A percentile compares a stretch with the other conserved stretches of the same genome.
Evolutionary conservation across 345 rosid genomes (phyloP).

Genomic region (Firmiana major): DNA sequence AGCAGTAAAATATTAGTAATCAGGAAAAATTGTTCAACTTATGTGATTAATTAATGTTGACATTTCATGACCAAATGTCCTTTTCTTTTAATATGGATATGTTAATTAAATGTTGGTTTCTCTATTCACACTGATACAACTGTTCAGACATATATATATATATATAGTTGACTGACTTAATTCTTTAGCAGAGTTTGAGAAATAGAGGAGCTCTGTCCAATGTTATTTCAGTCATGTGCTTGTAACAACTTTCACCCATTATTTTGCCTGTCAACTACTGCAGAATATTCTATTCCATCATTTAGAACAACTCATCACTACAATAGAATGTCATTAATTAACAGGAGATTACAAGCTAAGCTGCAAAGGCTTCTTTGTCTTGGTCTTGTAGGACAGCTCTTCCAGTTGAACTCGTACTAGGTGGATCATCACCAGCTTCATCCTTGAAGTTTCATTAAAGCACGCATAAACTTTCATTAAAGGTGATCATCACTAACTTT

Average conservation of each 20-base stretch:
- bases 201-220: neutral
- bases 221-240: neutral
- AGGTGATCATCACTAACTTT: no score
- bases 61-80: no score
- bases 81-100: no score
- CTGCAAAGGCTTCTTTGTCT: neutral
- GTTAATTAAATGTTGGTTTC: no score
- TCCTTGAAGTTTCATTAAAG: neutral
- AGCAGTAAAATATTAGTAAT: no score
- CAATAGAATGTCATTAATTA: neutral
- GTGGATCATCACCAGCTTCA: constrained; percentile 8
- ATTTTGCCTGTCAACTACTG: neutral
- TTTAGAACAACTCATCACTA: neutral
- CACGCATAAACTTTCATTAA: no score
- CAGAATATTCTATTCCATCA: neutral
- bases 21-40: no score
- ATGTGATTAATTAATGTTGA: no score
- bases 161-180: no score
- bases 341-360: neutral
- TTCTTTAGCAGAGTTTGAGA: no score
- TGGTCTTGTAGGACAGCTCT: neutral
- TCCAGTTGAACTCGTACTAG: constrained; percentile 13
- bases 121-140: no score
- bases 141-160: no score
- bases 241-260: neutral